A percentile compares a stretch with the other conserved stretches of the same genome.
Conservation (phyloP, 2,329 filamentous ascomycete species). For the Lachnellula cervina region DNA sequence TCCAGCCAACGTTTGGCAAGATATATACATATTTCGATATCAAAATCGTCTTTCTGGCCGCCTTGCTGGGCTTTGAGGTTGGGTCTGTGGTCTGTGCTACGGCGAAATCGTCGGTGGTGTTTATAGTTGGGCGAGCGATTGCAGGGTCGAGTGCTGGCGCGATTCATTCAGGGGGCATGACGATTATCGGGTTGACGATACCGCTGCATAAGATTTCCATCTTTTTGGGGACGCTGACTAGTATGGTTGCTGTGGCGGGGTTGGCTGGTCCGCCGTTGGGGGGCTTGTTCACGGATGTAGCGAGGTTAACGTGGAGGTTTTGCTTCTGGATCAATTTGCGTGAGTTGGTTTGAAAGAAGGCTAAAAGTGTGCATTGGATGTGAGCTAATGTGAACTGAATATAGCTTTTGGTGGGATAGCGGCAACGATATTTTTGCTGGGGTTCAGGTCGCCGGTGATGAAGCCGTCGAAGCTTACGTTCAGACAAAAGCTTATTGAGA, state of each 20-base stretch:
- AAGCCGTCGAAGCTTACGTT: conserved; percentile 32
- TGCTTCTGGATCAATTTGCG: conserved; percentile 17
- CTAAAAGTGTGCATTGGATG: conserved; percentile 25
- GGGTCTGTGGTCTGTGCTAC: conserved; percentile 27
- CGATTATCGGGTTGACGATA: conserved; percentile 30
- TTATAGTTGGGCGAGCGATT: conserved; percentile 31
- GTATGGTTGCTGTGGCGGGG: conserved; percentile 12
- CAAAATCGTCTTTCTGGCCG: conserved; percentile 17
- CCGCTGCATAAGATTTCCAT: conserved; percentile 3
- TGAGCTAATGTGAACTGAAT: neutral
- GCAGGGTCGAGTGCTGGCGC: conserved; percentile 25
- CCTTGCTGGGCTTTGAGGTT: conserved; percentile 25
- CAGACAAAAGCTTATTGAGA: conserved; percentile 39
- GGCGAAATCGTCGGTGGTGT: conserved; percentile 24
- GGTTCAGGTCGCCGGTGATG: conserved; percentile 32
- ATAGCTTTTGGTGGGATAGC: conserved; percentile 32
- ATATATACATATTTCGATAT: conserved; percentile 21
- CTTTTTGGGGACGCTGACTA: conserved; percentile 2
- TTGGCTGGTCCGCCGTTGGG: conserved; percentile 30
- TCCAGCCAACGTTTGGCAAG: conserved; percentile 20
- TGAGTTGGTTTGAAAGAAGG: conserved; percentile 23
- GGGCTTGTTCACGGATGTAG: conserved; percentile 28
- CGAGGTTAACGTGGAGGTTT: conserved; percentile 13
- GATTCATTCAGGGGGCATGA: conserved; percentile 35
- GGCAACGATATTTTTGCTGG: conserved; percentile 33